These are phyloP conservation scores for Saturnispora serradocipensis DNA, from an alignment of 805 yeast genomes.

Conservation along the genomic window DNA sequence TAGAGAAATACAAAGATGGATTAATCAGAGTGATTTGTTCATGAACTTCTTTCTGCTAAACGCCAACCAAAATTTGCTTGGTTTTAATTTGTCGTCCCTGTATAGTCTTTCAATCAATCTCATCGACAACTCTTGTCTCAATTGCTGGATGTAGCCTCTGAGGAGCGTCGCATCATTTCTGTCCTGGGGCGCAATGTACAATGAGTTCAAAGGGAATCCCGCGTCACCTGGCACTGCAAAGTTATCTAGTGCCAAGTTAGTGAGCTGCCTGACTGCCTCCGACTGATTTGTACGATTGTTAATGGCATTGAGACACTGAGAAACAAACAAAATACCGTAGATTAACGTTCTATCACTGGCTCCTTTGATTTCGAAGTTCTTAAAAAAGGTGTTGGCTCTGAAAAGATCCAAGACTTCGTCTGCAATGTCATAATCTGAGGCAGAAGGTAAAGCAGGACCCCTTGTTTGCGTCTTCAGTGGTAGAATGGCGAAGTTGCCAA, in stretches of 20 bases:
- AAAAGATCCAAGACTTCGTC: slow-evolving; percentile 89
- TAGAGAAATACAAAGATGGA: neutral
- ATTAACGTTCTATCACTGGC: slow-evolving; percentile 88
- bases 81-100: slow-evolving; percentile 45
- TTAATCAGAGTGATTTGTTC: slow-evolving; percentile 66
- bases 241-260: slow-evolving; percentile 78
- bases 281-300: slow-evolving; percentile 37
- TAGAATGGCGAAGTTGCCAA: slow-evolving; percentile 74
- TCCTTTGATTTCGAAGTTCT: slow-evolving; percentile 94
- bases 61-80: slow-evolving; percentile 93
- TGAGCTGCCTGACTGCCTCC: slow-evolving; percentile 62
- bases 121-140: slow-evolving; percentile 86
- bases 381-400: slow-evolving; percentile 93
- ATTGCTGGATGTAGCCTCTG: slow-evolving; percentile 76
- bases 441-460: slow-evolving; percentile 84
- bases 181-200: slow-evolving; percentile 65
- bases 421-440: slow-evolving; percentile 74
- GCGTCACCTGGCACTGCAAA: slow-evolving; percentile 93
- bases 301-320: slow-evolving; percentile 71
- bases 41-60: slow-evolving; percentile 91
- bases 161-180: slow-evolving; percentile 71
- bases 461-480: slow-evolving; percentile 79
- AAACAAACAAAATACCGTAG: slow-evolving; percentile 84
- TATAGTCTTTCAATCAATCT: slow-evolving; percentile 71
- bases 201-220: slow-evolving; percentile 82